These are phyloP conservation scores for Laetiporus sulphureus DNA, from an alignment of 1,284 basidiomycete species.

Conservation along the genomic window DNA sequence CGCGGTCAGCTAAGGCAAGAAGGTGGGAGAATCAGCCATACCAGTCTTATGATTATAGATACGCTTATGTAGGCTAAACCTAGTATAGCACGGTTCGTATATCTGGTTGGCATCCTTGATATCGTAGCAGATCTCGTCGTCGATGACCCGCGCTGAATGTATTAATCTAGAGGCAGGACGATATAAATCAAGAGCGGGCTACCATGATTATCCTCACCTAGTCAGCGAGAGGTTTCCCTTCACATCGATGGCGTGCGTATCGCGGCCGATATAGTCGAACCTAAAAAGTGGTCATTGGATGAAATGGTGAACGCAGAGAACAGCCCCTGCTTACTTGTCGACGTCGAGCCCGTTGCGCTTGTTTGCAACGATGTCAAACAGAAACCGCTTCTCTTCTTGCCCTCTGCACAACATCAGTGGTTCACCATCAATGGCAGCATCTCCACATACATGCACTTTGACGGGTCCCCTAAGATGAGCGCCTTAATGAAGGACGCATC, in stretches of 20 bases:
- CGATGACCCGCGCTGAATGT: constrained; percentile 63
- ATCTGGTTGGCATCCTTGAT: constrained; percentile 74
- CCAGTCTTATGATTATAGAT: constrained; percentile 77
- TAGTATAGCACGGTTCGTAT: constrained; percentile 62
- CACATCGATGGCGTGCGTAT: constrained; percentile 65
- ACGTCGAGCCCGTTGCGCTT: constrained; percentile 74
- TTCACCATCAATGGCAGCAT: not conserved
- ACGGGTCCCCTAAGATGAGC: constrained; percentile 53
- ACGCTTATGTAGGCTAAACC: constrained; percentile 70
- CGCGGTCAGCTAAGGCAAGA: not conserved
- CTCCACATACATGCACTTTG: constrained; percentile 37
- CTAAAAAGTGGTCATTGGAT: constrained; percentile 25
- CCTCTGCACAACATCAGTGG: constrained; percentile 11
- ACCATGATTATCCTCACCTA: constrained; percentile 27
- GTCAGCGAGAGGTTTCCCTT: constrained; percentile 47
- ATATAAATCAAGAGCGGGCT: constrained; percentile 1
- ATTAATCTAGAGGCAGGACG: constrained; percentile 45
- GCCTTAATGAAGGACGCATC: constrained; percentile 61
- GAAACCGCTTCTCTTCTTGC: constrained; percentile 36
- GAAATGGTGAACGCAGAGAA: not conserved
- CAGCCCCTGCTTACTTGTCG: constrained; percentile 53
- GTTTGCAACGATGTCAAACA: constrained; percentile 75
- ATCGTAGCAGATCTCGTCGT: constrained; percentile 68
- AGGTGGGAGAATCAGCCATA: constrained; percentile 14
- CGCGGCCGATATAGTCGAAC: constrained; percentile 74